Base-by-base conservation (phyloP, 2,329 filamentous ascomycete genomes). In the Fusarium irregulare region DNA sequence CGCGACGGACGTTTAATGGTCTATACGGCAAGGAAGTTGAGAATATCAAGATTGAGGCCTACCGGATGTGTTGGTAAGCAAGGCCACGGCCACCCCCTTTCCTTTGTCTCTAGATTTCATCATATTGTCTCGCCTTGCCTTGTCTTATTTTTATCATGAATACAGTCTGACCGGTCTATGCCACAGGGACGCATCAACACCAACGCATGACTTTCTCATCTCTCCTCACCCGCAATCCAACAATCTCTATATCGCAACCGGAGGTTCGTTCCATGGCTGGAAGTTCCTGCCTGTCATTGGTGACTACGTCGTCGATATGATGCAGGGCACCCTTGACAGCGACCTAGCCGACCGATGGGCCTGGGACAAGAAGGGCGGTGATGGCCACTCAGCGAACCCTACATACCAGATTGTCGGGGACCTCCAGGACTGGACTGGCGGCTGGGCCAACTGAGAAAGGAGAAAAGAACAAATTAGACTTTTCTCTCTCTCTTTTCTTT, bases 231-330 rank as follows among this genome's bases (percentile, higher is more conserved):
- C 82, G 8, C 78, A 82, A 70, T 88, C 66, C 62, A 71, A 75
- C 41, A 87, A 87, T 62, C 77, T 91, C 16, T 90, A 86, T 76
- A 76, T 92, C 25, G 89, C 88, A 1, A 86, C 86, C 1, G 88
- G 87, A 14, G 89, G 89, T 2, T 90, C 87, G 14, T 89, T 90
- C 67, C 89, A 91, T 74, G 85, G 86, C 30, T 90, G 86, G 84
- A 91, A 91, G 76, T 90, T 91, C 73, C 79, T 91, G 27, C 88
- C 88, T 1, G 86, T 85, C 25, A 86, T 89, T 67, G 88, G 89
- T 6, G 84, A 86, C 61, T 91, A 91, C 76, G 81, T 88, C 60
- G 79, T 82, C 30, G 82, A 87, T 68, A 81, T 85, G 79, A 75
- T 85, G 73, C 75, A 82, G 54, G 82, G 80, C 57, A 76, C 74